phyloP scores from a whole-genome alignment of 345 rosid species.

The Gossypium bickii region DNA sequence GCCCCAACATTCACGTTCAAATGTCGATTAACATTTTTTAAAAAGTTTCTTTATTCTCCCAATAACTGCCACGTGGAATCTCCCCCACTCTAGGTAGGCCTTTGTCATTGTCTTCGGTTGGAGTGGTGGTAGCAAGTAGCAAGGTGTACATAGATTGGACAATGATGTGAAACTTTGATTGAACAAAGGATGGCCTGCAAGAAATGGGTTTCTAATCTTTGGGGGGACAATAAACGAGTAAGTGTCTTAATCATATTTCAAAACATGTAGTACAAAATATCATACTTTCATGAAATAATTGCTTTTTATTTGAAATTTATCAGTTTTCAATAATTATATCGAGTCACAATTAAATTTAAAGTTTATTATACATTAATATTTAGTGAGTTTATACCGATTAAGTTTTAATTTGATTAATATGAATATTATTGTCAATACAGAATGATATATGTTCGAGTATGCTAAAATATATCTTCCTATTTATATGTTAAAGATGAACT shows the following conservation, averaged over 20 bases:
- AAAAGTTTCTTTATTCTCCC: neutral
- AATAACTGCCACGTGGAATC: slow-evolving; percentile 5
- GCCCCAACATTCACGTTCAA: neutral
- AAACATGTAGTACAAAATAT: neutral
- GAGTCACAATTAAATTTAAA: too few relatives aligned
- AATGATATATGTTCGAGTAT: rapidly evolving
- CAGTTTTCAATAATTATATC: too few relatives aligned
- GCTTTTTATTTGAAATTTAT: neutral
- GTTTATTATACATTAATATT: too few relatives aligned
- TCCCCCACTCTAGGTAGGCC: neutral
- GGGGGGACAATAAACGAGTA: slow-evolving; percentile 9
- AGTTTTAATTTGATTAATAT: too few relatives aligned
- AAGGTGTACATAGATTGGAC: slow-evolving; percentile 2
- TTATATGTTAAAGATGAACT: too few relatives aligned
- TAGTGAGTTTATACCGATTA: rapidly evolving
- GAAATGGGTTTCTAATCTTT: slow-evolving; percentile 1
- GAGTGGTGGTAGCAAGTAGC: neutral
- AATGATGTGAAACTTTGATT: slow-evolving; percentile 9
- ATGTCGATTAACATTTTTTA: neutral
- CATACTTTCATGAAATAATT: neutral
- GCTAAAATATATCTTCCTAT: rapidly evolving
- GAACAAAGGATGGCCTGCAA: neutral
- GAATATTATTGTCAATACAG: too few relatives aligned
- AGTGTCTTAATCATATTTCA: neutral
- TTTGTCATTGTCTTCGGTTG: neutral